A percentile compares a stretch with the other conserved stretches of the same genome.
Conservation (phyloP, 2,329 filamentous ascomycete genomes). For the Aspergillus flavus region DNA sequence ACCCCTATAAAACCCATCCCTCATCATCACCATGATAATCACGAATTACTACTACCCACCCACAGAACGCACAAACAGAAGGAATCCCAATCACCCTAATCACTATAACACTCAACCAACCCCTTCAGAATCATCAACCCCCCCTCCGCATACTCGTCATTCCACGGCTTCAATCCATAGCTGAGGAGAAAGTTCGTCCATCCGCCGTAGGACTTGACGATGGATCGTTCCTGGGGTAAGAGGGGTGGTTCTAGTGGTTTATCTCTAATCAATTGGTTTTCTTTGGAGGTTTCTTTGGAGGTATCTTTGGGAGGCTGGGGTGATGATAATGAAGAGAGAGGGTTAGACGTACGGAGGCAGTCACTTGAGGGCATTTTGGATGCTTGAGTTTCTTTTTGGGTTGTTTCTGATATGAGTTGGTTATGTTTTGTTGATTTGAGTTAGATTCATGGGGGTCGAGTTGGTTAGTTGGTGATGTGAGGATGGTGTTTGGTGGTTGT, state of each 20-base stretch:
- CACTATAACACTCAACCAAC: slow-evolving; percentile 7
- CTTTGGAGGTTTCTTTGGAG: too few species aligned
- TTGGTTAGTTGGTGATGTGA: not conserved
- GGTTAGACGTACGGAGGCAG: slow-evolving; percentile 6
- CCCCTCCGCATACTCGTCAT: slow-evolving; percentile 27
- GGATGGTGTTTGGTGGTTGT: not conserved
- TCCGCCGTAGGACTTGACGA: slow-evolving; percentile 31
- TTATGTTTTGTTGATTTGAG: not conserved
- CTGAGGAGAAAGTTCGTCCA: slow-evolving; percentile 29
- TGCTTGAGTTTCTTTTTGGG: too few species aligned
- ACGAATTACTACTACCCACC: too few species aligned
- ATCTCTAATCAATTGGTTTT: not conserved
- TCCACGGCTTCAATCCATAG: slow-evolving; percentile 29
- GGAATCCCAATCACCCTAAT: not conserved
- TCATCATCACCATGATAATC: too few species aligned
- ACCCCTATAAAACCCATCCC: too few species aligned
- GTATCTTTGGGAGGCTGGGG: too few species aligned
- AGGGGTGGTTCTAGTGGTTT: slow-evolving; percentile 27
- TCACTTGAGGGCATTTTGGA: slow-evolving; percentile 19
- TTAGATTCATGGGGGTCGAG: too few species aligned
- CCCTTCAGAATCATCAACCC: slow-evolving; percentile 21
- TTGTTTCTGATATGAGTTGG: not conserved
- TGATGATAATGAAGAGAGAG: too few species aligned
- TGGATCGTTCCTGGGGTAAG: slow-evolving; percentile 25
- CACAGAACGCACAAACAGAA: too few species aligned